Evolutionary conservation across 495 filamentous ascomycete species (phyloP).

Genomic region (Tuber microsphaerosporum): DNA sequence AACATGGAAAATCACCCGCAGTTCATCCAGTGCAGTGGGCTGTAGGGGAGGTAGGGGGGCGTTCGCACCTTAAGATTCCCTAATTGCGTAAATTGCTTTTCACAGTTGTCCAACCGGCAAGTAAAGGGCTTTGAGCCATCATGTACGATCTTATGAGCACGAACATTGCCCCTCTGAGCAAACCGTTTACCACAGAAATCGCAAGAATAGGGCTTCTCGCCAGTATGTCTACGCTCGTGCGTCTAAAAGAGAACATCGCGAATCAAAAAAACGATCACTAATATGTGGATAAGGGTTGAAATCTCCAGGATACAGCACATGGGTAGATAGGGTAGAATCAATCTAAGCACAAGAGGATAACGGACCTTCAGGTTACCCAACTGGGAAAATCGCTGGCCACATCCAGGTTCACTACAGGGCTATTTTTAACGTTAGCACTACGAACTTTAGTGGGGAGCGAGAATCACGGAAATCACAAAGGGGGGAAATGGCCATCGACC

Average conservation of each 20-base stretch:
- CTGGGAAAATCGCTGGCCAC: slow-evolving; percentile 77
- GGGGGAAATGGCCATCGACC: not conserved
- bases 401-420: slow-evolving; percentile 67
- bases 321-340: slow-evolving; percentile 7
- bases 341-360: slow-evolving; percentile 13
- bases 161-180: slow-evolving; percentile 78
- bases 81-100: slow-evolving; percentile 78
- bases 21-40: slow-evolving; percentile 6
- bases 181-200: slow-evolving; percentile 74
- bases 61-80: slow-evolving; percentile 74
- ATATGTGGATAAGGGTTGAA: slow-evolving; percentile 5
- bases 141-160: slow-evolving; percentile 80
- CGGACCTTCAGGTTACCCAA: slow-evolving; percentile 79
- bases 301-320: slow-evolving; percentile 4
- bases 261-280: slow-evolving; percentile 19
- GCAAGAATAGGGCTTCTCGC: slow-evolving; percentile 79
- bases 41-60: slow-evolving; percentile 12
- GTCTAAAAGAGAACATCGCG: slow-evolving; percentile 52
- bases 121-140: slow-evolving; percentile 67
- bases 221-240: slow-evolving; percentile 77
- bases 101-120: slow-evolving; percentile 72
- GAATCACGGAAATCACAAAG: not conserved
- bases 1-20: slow-evolving; percentile 1
- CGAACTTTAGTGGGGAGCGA: slow-evolving; percentile 4
- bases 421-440: slow-evolving; percentile 41